A percentile compares a stretch with the other conserved stretches of the same genome.
phyloP scores from a whole-genome alignment of 306 rosid genomes.

The Vigna angularis region DNA sequence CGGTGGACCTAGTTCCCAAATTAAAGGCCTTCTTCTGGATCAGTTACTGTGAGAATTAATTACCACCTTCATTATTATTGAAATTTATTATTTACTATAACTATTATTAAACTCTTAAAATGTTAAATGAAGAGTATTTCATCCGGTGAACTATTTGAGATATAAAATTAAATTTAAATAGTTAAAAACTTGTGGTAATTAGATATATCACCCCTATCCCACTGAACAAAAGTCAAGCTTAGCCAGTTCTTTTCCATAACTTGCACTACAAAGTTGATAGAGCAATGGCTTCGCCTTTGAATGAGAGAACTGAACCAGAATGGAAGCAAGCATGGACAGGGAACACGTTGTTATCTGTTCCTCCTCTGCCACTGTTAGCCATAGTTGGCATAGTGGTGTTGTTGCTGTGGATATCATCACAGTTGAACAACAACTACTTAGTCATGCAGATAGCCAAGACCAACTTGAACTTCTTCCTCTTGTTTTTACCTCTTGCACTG shows the following conservation, averaged over 20 bases:
- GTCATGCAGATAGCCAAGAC: slow-evolving; percentile 30
- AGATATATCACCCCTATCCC: background rate
- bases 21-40: background rate
- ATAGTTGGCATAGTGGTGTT: slow-evolving; percentile 57
- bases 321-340: slow-evolving; percentile 59
- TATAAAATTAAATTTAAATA: too few species aligned
- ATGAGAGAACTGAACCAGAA: slow-evolving; percentile 55
- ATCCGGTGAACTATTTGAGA: too few species aligned
- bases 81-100: too few species aligned
- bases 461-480: slow-evolving; percentile 39
- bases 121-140: too few species aligned
- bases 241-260: background rate
- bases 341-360: slow-evolving; percentile 50
- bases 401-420: slow-evolving; percentile 38
- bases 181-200: too few species aligned
- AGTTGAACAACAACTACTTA: slow-evolving; percentile 18
- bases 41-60: too few species aligned
- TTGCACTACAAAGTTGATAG: background rate
- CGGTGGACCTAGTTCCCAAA: background rate
- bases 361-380: slow-evolving; percentile 58
- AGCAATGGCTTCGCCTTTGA: slow-evolving; percentile 56
- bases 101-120: too few species aligned
- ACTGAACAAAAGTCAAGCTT: background rate
- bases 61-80: too few species aligned
- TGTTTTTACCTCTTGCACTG: slow-evolving; percentile 39